Conservation (phyloP, 202 grass and related monocot genomes). For the Carex arenaria region DNA sequence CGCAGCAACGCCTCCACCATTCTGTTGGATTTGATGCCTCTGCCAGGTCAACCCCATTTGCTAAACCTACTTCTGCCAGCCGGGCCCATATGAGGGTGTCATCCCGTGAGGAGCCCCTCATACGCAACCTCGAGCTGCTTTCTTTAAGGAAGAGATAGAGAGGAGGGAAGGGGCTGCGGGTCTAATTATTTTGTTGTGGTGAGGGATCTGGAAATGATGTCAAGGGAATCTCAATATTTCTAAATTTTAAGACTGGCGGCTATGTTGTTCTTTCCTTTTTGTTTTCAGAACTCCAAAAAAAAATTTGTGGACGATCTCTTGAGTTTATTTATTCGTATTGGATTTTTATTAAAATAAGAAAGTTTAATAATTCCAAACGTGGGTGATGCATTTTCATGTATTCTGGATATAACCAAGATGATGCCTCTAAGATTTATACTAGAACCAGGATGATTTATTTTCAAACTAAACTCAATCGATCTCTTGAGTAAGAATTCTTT, state of each 20-base stretch:
- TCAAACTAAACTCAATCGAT: no score
- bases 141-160: constrained; percentile 57
- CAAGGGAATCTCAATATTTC: neutral
- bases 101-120: constrained; percentile 40
- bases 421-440: no score
- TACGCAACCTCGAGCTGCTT: constrained; percentile 72
- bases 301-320: constrained; percentile 7
- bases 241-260: neutral
- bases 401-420: neutral
- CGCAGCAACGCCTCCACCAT: constrained; percentile 70
- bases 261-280: constrained; percentile 4
- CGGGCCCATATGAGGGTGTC: constrained; percentile 28
- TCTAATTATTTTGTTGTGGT: constrained; percentile 1
- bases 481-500: no score
- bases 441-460: no score
- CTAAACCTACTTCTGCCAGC: constrained; percentile 36
- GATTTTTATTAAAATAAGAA: constrained; percentile 24
- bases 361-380: neutral
- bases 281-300: constrained; percentile 4
- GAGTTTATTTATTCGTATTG: constrained; percentile 22
- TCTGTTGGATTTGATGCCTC: constrained; percentile 51
- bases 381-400: neutral
- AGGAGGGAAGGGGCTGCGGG: neutral
- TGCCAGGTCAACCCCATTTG: constrained; percentile 43
- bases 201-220: neutral